Percentiles rank a stretch among this genome's conserved stretches.
Conservation (phyloP, 306 rosid species). For the Astragalus glycyphyllos region DNA sequence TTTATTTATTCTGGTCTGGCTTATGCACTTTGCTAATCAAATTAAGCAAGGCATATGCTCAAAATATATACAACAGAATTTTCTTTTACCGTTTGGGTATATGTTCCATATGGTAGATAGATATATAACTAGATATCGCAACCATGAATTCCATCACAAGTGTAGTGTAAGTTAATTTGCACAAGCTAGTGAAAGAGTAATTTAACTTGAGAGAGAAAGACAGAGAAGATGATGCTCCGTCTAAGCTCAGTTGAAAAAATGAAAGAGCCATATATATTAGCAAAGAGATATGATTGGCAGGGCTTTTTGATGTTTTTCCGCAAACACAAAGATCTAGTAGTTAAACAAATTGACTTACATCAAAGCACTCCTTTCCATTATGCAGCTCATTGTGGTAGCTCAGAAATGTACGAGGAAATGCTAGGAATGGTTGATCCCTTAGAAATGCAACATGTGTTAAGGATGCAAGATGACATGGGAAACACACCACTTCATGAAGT, state of each 20-base stretch:
- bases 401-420: slow-evolving; percentile 36
- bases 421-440: neutral
- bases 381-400: slow-evolving; percentile 45
- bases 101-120: slow-evolving; percentile 1
- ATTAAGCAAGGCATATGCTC: slow-evolving; percentile 46
- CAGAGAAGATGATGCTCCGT: neutral
- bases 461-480: slow-evolving; percentile 45
- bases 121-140: neutral
- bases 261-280: slow-evolving; percentile 42
- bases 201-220: neutral
- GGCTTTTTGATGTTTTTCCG: slow-evolving; percentile 8
- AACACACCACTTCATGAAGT: slow-evolving; percentile 53
- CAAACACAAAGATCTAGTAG: neutral
- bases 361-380: slow-evolving; percentile 44
- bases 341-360: slow-evolving; percentile 32
- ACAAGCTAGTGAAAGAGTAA: neutral
- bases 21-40: slow-evolving; percentile 25
- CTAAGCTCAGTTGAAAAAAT: slow-evolving; percentile 11
- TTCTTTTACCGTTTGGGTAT: neutral
- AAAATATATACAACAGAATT: neutral
- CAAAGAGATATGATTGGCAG: slow-evolving; percentile 44
- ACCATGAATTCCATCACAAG: neutral
- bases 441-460: slow-evolving; percentile 29
- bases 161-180: neutral
- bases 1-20: slow-evolving; percentile 28